Base-by-base conservation (phyloP, 176 grass and related monocot genomes). In the Avena atlantica region DNA sequence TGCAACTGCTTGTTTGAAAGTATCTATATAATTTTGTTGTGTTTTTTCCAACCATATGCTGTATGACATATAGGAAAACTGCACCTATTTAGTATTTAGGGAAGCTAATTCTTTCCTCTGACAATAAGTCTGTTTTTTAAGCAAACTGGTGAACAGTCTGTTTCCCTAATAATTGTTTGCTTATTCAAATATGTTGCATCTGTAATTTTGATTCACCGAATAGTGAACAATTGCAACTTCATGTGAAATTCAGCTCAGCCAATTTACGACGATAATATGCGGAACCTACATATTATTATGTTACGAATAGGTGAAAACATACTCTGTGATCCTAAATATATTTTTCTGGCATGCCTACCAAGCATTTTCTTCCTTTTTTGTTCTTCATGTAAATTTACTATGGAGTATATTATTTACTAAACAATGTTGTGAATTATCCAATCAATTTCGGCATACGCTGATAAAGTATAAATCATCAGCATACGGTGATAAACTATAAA, bases 291-390 rank as follows among this genome's bases (percentile, higher is more conserved):
- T 58, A 60, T 68, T 76, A 12, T 48, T 76, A 11, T 74, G 37
- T 63, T 85, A 25, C 56, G 78, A 78, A 84, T 72, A 98, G 96
- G 90, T 90, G 47, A 96, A 88, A 44, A 90, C 82, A 20, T 98
- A 92, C 82, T 89, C 93, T 81, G 93, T 98, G 52, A 90, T 95
- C 63, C 45, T 40, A 40, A 40, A 40, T 40, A 40, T 40, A 6
- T 40, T 40, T 40, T 40, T 40, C 37, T 5, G 37, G 37, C 37
- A 40, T 40, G 37, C 37, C 37, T 40, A 40, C 37, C 37, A 40
- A 40, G 5, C 37, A 40, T 40, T 40, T 40, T 6, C 5, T 40
- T 40, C 37, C 5, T 40, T 40, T 40, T 40, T 40, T 40, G 37
- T 40, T 6, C 37, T 40, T 31, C 29, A 2, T 31, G 29, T 31